A percentile compares a stretch with the other conserved stretches of the same genome.
Conservation (phyloP, 2,329 filamentous ascomycete species). For the Lomentospora prolificans region DNA sequence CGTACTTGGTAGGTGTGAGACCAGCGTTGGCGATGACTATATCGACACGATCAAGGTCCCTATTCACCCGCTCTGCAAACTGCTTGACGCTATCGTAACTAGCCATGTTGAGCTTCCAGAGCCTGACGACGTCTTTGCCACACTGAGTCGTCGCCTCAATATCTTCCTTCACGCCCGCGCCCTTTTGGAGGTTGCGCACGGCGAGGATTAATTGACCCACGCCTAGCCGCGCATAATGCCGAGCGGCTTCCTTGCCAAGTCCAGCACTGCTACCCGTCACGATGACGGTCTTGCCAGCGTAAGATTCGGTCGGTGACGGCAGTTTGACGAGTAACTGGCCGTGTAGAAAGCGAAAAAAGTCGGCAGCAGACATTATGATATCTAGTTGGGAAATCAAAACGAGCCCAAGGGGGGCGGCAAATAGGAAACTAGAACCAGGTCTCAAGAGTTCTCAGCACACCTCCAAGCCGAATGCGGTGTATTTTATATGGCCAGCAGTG, state of each 20-base stretch:
- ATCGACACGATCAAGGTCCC: conserved; percentile 29
- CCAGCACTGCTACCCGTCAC: conserved; percentile 33
- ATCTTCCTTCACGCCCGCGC: conserved; percentile 20
- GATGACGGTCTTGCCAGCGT: conserved; percentile 25
- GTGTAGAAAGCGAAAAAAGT: not conserved
- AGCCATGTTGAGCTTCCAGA: conserved; percentile 35
- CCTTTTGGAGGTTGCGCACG: conserved; percentile 28
- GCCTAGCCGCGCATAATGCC: conserved; percentile 28
- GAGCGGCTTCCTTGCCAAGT: conserved; percentile 30
- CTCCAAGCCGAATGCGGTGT: too few relatives aligned
- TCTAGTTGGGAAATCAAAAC: too few relatives aligned
- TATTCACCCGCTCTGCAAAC: conserved; percentile 25
- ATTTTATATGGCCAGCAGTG: too few relatives aligned
- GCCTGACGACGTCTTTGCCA: conserved; percentile 20
- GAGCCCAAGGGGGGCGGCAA: too few relatives aligned
- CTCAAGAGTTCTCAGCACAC: too few relatives aligned
- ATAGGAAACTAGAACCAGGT: too few relatives aligned
- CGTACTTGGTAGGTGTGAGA: conserved; percentile 11
- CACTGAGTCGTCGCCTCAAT: not conserved
- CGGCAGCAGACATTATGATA: too few relatives aligned
- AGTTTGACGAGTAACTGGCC: not conserved
- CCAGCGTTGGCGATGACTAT: conserved; percentile 31
- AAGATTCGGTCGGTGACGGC: conserved; percentile 15
- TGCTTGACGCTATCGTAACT: conserved; percentile 24
- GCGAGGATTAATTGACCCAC: conserved; percentile 32